Percentiles rank a stretch among this genome's conserved stretches.
These are phyloP conservation scores for Trametes elegans DNA, from an alignment of 768 basidiomycete species.

Conservation along the genomic window DNA sequence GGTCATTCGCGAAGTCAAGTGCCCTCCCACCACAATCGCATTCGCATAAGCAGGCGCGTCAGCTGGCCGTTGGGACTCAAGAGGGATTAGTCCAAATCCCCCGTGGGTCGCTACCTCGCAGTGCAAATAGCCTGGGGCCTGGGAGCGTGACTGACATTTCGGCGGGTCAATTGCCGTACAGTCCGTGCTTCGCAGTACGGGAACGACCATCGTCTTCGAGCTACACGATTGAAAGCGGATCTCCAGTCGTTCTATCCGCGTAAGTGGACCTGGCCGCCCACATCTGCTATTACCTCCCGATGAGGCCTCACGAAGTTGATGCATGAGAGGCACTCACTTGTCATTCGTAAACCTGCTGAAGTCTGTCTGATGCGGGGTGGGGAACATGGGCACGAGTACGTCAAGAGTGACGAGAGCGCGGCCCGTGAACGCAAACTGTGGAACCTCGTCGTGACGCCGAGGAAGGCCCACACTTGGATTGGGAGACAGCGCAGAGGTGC, in stretches of 20 bases:
- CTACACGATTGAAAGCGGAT: constrained; percentile 3
- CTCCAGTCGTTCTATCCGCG: constrained; percentile 8
- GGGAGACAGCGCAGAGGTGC: constrained; percentile 6
- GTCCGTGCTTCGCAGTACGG: neutral
- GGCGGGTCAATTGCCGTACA: constrained; percentile 1
- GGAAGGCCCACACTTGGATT: neutral
- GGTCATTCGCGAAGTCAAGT: constrained; percentile 23
- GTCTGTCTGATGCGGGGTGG: neutral
- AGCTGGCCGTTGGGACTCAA: constrained; percentile 19
- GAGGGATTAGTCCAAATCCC: constrained; percentile 16
- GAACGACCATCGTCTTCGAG: neutral
- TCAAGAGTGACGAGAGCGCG: constrained; percentile 1
- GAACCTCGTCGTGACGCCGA: constrained; percentile 12
- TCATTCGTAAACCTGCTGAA: no score
- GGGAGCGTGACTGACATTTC: constrained; percentile 6
- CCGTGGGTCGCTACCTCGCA: neutral
- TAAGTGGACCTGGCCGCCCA: constrained; percentile 10
- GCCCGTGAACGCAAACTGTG: constrained; percentile 2
- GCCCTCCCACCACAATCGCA: constrained; percentile 13
- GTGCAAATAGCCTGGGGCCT: constrained; percentile 15
- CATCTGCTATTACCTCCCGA: constrained; percentile 5
- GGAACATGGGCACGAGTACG: neutral
- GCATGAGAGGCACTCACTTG: no score
- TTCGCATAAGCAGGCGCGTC: constrained; percentile 20
- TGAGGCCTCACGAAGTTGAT: no score